Conservation (phyloP, 2,329 filamentous ascomycete genomes). For the Colletotrichum nymphaeae region DNA sequence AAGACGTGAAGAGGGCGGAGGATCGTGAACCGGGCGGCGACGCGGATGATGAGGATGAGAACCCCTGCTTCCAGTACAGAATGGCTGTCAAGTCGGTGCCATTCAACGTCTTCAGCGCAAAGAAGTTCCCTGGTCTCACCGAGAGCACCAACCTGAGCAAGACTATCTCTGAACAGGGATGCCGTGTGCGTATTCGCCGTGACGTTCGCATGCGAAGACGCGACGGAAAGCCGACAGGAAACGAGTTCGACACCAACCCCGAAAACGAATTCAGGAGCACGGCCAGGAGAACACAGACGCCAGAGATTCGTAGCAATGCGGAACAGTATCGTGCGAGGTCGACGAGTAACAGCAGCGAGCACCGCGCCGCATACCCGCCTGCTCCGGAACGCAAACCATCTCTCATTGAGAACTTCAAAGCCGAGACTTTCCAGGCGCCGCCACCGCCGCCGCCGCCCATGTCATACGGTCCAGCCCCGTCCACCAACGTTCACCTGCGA, state of each 20-base stretch:
- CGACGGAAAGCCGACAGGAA: constrained; percentile 72
- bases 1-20: constrained; percentile 87
- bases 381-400: constrained; percentile 58
- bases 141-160: constrained; percentile 91
- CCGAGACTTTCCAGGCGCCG: constrained; percentile 56
- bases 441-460: constrained; percentile 45
- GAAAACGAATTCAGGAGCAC: constrained; percentile 64
- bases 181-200: constrained; percentile 92
- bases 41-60: constrained; percentile 48
- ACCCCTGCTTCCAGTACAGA: constrained; percentile 80
- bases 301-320: constrained; percentile 34
- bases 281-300: constrained; percentile 42
- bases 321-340: constrained; percentile 63
- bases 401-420: constrained; percentile 48
- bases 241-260: constrained; percentile 68
- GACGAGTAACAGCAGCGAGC: constrained; percentile 68
- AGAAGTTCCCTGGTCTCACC: constrained; percentile 95
- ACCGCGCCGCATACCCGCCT: constrained; percentile 53
- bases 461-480: constrained; percentile 44
- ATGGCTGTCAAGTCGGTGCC: constrained; percentile 89
- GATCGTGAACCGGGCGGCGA: constrained; percentile 74
- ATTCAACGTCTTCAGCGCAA: constrained; percentile 93
- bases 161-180: constrained; percentile 94
- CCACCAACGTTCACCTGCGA: constrained; percentile 43
- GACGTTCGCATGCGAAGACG: constrained; percentile 93